A percentile compares a stretch with the other conserved stretches of the same genome.
These are phyloP conservation scores for Phytophthora parvispora DNA, from an alignment of 352 stramenopile species.

Conservation along the genomic window DNA sequence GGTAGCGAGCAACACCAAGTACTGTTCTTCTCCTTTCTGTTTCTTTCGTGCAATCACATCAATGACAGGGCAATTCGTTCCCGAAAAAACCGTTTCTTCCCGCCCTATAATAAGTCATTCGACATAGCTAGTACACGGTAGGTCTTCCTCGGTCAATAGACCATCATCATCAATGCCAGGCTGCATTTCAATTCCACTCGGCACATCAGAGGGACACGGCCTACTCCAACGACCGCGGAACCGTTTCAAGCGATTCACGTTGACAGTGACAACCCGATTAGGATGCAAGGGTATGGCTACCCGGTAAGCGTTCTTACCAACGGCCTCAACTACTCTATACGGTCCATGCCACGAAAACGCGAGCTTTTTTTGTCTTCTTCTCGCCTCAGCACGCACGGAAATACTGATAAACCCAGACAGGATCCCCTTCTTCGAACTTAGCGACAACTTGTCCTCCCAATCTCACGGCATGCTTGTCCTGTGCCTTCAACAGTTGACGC, in stretches of 20 bases:
- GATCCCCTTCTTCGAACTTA: background rate
- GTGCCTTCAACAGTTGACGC: background rate
- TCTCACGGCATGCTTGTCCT: background rate
- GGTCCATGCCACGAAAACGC: slow-evolving; percentile 17
- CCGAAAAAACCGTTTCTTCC: background rate
- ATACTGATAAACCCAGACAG: slow-evolving; percentile 14
- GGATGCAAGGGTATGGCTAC: background rate
- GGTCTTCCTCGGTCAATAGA: too few relatives aligned
- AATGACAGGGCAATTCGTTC: background rate
- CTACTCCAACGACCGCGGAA: too few relatives aligned
- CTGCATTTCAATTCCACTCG: background rate
- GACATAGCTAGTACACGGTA: too few relatives aligned
- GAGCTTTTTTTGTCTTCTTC: slow-evolving; percentile 5
- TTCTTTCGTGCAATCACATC: background rate
- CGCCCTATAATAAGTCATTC: too few relatives aligned
- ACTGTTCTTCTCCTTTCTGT: background rate
- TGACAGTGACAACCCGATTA: background rate
- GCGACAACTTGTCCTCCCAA: background rate
- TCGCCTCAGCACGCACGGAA: background rate
- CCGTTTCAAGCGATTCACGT: background rate
- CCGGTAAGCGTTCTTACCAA: background rate
- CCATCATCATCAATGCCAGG: background rate
- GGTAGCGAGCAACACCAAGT: background rate
- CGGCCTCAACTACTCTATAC: background rate
- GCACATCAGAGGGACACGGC: too few relatives aligned